Evolutionary conservation across 352 stramenopile species (phyloP).

Genomic region (Phytophthora podocarpi): DNA sequence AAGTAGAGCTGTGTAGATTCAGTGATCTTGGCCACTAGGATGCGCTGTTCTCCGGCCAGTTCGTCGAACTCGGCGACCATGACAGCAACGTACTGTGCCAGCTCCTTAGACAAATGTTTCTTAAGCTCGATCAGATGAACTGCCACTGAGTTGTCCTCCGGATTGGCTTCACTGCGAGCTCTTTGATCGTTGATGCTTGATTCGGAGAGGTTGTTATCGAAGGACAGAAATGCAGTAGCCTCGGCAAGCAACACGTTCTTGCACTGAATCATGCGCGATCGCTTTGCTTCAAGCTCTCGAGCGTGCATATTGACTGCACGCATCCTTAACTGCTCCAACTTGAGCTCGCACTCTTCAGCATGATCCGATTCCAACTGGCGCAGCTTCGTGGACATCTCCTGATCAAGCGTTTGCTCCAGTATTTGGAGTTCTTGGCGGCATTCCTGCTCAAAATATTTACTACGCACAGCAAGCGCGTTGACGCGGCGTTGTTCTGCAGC

Average conservation of each 20-base stretch:
- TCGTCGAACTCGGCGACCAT: constrained; percentile 67
- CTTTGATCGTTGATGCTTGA: not conserved
- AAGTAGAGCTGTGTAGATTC: constrained; percentile 67
- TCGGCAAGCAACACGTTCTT: constrained; percentile 50
- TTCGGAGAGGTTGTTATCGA: constrained; percentile 21
- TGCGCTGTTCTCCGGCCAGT: constrained; percentile 54
- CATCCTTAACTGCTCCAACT: constrained; percentile 40
- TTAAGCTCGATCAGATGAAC: constrained; percentile 45
- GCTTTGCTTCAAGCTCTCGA: constrained; percentile 50
- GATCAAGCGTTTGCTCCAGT: constrained; percentile 47
- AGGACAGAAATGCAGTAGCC: constrained; percentile 43
- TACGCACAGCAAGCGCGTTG: constrained; percentile 20
- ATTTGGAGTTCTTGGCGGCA: constrained; percentile 40
- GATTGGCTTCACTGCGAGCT: not conserved
- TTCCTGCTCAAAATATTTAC: constrained; percentile 35
- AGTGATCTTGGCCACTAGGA: constrained; percentile 62
- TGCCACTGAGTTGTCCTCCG: constrained; percentile 27
- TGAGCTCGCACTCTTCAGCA: constrained; percentile 40
- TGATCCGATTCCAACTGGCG: constrained; percentile 52
- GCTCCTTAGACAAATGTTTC: constrained; percentile 50
- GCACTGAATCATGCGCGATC: constrained; percentile 49
- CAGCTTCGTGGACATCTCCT: constrained; percentile 43
- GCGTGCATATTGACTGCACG: constrained; percentile 36
- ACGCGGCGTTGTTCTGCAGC: constrained; percentile 30
- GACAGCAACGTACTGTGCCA: constrained; percentile 50